phyloP scores from a whole-genome alignment of 352 stramenopile species.

The Phytophthora cryptogea region DNA sequence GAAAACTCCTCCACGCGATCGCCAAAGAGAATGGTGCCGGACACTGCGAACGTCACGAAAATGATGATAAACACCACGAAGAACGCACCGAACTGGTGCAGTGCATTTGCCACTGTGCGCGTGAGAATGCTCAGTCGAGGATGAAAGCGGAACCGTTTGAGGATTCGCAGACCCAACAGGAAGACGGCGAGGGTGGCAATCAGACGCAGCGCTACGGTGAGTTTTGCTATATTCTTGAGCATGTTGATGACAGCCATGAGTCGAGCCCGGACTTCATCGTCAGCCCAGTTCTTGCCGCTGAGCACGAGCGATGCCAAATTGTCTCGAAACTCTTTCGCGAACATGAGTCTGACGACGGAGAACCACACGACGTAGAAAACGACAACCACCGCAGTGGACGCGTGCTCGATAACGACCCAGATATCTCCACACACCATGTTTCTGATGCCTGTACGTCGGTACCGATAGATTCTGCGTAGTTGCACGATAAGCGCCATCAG shows the following conservation, averaged over 20 bases:
- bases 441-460: slow-evolving; percentile 8
- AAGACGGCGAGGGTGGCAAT: slow-evolving; percentile 25
- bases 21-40: slow-evolving; percentile 59
- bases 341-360: slow-evolving; percentile 47
- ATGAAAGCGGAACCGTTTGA: slow-evolving; percentile 35
- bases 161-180: slow-evolving; percentile 24
- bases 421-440: slow-evolving; percentile 35
- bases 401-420: slow-evolving; percentile 28
- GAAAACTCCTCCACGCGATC: slow-evolving; percentile 54
- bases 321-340: slow-evolving; percentile 26
- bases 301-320: slow-evolving; percentile 26
- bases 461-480: slow-evolving; percentile 23
- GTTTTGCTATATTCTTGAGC: slow-evolving; percentile 18
- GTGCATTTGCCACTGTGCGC: slow-evolving; percentile 32
- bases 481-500: slow-evolving; percentile 24
- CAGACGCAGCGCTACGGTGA: slow-evolving; percentile 24
- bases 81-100: slow-evolving; percentile 57
- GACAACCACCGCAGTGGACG: slow-evolving; percentile 12
- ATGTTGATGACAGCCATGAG: slow-evolving; percentile 20
- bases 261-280: slow-evolving; percentile 25
- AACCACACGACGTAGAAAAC: slow-evolving; percentile 54
- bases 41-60: slow-evolving; percentile 55
- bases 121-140: slow-evolving; percentile 28
- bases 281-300: slow-evolving; percentile 22
- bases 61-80: slow-evolving; percentile 66